Conservation (phyloP, 2,329 filamentous ascomycete species). For the Didymella lethalis region DNA sequence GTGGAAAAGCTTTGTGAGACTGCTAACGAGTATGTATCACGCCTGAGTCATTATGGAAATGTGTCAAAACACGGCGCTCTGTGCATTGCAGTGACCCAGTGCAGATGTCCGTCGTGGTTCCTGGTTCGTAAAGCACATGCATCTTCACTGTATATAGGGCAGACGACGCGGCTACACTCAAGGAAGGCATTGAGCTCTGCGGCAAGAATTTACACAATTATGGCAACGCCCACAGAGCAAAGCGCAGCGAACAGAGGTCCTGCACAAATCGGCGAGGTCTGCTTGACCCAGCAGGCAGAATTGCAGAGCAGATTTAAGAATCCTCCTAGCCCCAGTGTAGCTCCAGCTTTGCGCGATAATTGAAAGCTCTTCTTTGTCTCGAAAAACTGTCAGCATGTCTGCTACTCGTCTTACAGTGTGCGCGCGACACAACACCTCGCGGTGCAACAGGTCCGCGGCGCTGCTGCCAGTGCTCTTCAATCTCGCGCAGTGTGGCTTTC, state of each 20-base stretch:
- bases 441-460: background rate
- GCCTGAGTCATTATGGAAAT: background rate
- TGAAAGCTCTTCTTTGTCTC: slow-evolving; percentile 2
- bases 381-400: slow-evolving; percentile 6
- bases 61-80: background rate
- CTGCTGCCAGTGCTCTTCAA: background rate
- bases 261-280: background rate
- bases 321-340: slow-evolving; percentile 9
- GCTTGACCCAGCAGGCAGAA: no score
- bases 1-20: background rate
- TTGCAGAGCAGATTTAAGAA: background rate
- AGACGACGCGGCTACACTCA: background rate
- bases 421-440: background rate
- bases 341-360: slow-evolving; percentile 6
- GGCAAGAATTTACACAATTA: background rate
- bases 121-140: background rate
- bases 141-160: background rate
- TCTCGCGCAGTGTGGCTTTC: background rate
- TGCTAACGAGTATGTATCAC: background rate
- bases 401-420: slow-evolving; percentile 1
- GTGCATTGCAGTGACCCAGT: background rate
- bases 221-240: background rate
- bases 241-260: background rate
- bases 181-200: background rate
- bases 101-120: background rate